Base-by-base conservation (phyloP, 176 grass and related monocot species). In the Oryza officinalis region DNA sequence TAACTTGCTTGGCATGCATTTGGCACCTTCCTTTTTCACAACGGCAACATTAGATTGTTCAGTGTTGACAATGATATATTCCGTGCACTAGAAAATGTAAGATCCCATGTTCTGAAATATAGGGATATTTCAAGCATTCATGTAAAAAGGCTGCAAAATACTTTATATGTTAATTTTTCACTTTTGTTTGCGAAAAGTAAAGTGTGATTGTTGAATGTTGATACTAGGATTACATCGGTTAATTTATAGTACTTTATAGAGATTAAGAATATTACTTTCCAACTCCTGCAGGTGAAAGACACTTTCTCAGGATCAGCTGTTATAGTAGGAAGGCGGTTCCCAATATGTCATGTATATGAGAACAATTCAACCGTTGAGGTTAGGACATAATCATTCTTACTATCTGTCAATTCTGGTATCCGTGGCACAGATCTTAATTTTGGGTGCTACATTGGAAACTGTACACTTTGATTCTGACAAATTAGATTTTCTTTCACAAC, bases 271-370 rank as follows among this genome's bases (percentile, higher is more conserved):
- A 67, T 83, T 84, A 50, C 20, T 63, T 75, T 61, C 5, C 3
- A 81, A 80, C 6, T 67, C 79, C 37, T 87, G 44, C 80, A 99
- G 96, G 93, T 99, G 73, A 87, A 92, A 68, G 92, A 92, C 26
- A 86, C 86, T 69, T 99, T 99, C 69, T 74, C 72, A 67, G 87
- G 88, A 72, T 92, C 91, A 75, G 88, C 88, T 89, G 80, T 87
- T 49, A 96, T 94, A 85, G 80, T 99, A 75, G 96, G 96, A 82
- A 94, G 85, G 67, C 89, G 93, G 41, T 99, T 99, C 87, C 93
- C 96, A 68, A 99, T 96, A 75, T 93, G 91, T 67, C 96, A 99
- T 91, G 93, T 99, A 22, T 81, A 96, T 87, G 83, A 92, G 26
- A 88, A 84, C 68, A 78, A 87, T 76, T 86, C 89, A 46, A 92